phyloP scores from a whole-genome alignment of 352 stramenopile genomes.

The Pythium coloratum region DNA sequence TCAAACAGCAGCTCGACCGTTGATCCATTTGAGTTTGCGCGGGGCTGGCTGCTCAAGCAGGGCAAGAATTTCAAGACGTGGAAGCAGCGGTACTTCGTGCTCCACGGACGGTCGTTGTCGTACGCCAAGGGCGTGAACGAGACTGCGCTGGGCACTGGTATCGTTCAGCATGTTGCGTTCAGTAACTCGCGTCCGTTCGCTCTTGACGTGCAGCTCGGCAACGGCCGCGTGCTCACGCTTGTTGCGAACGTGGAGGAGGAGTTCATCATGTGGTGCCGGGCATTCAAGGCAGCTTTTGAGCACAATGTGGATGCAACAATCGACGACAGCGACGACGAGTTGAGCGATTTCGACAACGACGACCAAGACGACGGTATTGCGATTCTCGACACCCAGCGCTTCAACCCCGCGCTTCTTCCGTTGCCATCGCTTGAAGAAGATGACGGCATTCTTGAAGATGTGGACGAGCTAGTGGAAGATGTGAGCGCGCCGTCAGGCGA shows the following conservation, averaged over 20 bases:
- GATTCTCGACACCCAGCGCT: conserved; percentile 9
- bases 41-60: conserved; percentile 74
- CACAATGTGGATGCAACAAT: conserved; percentile 22
- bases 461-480: conserved; percentile 9
- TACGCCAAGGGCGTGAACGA: conserved; percentile 48
- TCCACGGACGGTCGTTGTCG: conserved; percentile 46
- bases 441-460: conserved; percentile 14
- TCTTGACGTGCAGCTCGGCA: conserved; percentile 62
- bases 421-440: conserved; percentile 11
- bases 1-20: not conserved
- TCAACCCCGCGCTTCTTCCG: not conserved
- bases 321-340: conserved; percentile 34
- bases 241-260: conserved; percentile 53
- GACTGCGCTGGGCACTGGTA: conserved; percentile 41
- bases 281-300: conserved; percentile 49
- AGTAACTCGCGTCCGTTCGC: conserved; percentile 70
- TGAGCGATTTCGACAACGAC: conserved; percentile 49
- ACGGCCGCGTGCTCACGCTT: conserved; percentile 62
- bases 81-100: conserved; percentile 80
- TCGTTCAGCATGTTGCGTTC: conserved; percentile 54
- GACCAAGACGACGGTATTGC: conserved; percentile 20
- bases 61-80: conserved; percentile 73
- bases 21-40: conserved; percentile 8
- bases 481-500: not conserved
- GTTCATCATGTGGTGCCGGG: conserved; percentile 61